Evolutionary conservation across 495 filamentous ascomycete species (phyloP).

Genomic region (Bryoglossum gracile): DNA sequence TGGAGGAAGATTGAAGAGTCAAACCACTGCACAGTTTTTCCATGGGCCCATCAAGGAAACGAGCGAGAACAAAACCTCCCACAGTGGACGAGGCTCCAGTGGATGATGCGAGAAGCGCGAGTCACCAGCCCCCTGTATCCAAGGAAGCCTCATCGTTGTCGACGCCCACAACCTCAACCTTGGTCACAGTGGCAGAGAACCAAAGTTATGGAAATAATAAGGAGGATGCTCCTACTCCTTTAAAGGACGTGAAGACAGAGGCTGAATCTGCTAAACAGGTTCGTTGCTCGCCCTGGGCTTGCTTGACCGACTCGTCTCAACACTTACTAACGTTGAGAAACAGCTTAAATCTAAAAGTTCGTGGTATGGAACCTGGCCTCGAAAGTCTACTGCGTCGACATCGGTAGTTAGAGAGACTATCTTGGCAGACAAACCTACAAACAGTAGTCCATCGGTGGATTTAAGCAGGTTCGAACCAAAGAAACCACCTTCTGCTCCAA

Average conservation of each 20-base stretch:
- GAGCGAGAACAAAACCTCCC: conserved; percentile 16
- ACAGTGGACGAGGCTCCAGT: conserved; percentile 5
- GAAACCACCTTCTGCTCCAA: conserved; percentile 23
- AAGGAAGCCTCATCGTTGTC: neutral
- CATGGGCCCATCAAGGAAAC: conserved; percentile 24
- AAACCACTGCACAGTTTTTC: conserved; percentile 2
- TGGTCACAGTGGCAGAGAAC: neutral
- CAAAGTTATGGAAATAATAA: neutral
- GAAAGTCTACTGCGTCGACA: conserved; percentile 63
- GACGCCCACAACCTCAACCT: neutral
- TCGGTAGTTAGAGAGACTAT: conserved; percentile 74
- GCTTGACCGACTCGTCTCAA: neutral
- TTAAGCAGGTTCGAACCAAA: conserved; percentile 41
- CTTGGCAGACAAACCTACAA: conserved; percentile 41
- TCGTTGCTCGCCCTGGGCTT: neutral
- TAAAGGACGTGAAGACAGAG: conserved; percentile 2
- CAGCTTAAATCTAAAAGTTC: conserved; percentile 32
- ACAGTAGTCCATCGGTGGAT: conserved; percentile 31
- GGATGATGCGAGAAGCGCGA: too few relatives aligned
- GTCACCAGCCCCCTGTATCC: neutral
- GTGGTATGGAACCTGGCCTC: conserved; percentile 64
- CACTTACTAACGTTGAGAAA: neutral
- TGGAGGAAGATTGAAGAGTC: too few relatives aligned
- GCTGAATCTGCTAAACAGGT: conserved; percentile 8
- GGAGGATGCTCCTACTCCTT: conserved; percentile 3